Conservation (phyloP, 2,329 filamentous ascomycete species). For the Simplicillium aogashimaense region DNA sequence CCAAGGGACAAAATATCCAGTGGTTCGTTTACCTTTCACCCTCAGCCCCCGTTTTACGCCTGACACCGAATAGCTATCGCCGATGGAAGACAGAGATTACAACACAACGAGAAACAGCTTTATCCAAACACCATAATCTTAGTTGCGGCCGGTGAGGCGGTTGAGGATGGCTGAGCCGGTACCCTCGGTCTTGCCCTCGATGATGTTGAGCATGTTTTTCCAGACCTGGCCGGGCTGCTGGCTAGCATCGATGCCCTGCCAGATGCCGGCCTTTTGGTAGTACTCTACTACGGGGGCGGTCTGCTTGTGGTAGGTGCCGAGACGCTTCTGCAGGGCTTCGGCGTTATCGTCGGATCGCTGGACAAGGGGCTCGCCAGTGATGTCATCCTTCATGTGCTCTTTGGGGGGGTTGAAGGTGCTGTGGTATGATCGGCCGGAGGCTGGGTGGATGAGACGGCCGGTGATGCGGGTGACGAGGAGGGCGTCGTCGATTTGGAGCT, state of each 20-base stretch:
- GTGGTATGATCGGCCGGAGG: conserved; percentile 94
- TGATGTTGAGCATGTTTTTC: conserved; percentile 82
- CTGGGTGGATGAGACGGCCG: conserved; percentile 88
- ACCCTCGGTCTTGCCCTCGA: conserved; percentile 48
- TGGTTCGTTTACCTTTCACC: too few species aligned
- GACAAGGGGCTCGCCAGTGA: conserved; percentile 92
- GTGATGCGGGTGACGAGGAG: conserved; percentile 95
- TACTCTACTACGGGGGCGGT: conserved; percentile 87
- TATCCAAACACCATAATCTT: neutral
- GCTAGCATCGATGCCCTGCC: conserved; percentile 89
- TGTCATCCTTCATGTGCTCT: conserved; percentile 84
- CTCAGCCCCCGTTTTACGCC: too few species aligned
- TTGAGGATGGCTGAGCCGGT: conserved; percentile 27
- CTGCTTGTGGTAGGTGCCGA: conserved; percentile 88
- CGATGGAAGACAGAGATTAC: too few species aligned
- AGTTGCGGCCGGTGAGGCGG: conserved; percentile 20
- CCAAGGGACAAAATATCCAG: too few species aligned
- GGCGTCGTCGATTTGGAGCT: conserved; percentile 92
- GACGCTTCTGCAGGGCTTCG: conserved; percentile 88
- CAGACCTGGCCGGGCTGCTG: conserved; percentile 94
- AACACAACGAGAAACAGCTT: too few species aligned
- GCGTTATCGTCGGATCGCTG: conserved; percentile 97
- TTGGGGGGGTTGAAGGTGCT: conserved; percentile 98
- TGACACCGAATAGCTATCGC: too few species aligned
- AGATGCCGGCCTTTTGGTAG: conserved; percentile 97